Evolutionary conservation across 495 filamentous ascomycete genomes (phyloP).

Genomic region (Aspergillus avenaceus): DNA sequence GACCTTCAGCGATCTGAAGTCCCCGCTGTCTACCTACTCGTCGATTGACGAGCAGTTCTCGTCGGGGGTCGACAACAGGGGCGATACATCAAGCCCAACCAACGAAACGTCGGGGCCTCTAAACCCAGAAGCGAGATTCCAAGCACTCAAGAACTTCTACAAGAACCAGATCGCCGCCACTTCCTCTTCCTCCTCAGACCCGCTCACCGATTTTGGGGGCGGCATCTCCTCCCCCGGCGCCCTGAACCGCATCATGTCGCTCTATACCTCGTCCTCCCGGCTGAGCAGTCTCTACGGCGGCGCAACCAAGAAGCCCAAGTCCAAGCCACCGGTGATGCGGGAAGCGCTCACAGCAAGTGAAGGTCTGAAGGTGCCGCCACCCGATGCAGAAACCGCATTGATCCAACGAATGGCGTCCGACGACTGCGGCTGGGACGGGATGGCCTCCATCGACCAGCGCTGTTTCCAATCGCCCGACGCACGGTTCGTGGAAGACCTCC

Average conservation of each 20-base stretch:
- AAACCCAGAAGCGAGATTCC: slow-evolving; percentile 37
- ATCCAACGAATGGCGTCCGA: slow-evolving; percentile 43
- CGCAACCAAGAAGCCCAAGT: slow-evolving; percentile 61
- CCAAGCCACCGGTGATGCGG: slow-evolving; percentile 66
- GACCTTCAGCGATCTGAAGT: slow-evolving; percentile 35
- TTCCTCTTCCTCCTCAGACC: slow-evolving; percentile 49
- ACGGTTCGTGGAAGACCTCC: slow-evolving; percentile 61
- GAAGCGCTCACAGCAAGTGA: slow-evolving; percentile 67
- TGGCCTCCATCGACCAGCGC: slow-evolving; percentile 51
- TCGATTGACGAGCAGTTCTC: slow-evolving; percentile 31
- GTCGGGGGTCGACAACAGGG: slow-evolving; percentile 8
- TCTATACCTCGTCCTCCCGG: slow-evolving; percentile 65
- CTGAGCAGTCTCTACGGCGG: slow-evolving; percentile 41
- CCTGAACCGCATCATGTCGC: slow-evolving; percentile 81
- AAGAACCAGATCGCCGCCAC: slow-evolving; percentile 62
- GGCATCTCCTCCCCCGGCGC: slow-evolving; percentile 76
- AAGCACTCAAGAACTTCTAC: slow-evolving; percentile 67
- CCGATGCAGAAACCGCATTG: slow-evolving; percentile 43
- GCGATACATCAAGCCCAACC: slow-evolving; percentile 12
- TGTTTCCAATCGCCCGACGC: slow-evolving; percentile 42
- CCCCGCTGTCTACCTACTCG: slow-evolving; percentile 34
- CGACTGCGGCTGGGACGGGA: slow-evolving; percentile 50
- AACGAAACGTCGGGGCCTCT: slow-evolving; percentile 18
- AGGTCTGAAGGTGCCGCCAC: slow-evolving; percentile 55
- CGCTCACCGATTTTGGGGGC: slow-evolving; percentile 47